phyloP scores from a whole-genome alignment of 164 flowering plant species.

The Vitis rotundifolia region DNA sequence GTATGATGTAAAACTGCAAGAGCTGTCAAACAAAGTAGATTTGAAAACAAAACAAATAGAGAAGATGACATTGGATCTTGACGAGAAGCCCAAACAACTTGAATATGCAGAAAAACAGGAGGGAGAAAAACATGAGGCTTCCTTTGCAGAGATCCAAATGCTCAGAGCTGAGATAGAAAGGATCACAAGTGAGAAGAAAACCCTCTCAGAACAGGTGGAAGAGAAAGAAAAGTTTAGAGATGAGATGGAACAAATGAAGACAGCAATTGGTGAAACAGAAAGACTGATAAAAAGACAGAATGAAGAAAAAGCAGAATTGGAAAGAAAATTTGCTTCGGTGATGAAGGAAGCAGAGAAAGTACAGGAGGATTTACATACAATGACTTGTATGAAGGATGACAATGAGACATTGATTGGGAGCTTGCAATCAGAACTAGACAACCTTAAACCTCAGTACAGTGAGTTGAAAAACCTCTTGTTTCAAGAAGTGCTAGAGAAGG shows the following conservation, averaged over 20 bases:
- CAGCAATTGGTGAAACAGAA: conserved; percentile 34
- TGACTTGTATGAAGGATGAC: conserved; percentile 46
- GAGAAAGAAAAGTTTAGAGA: conserved; percentile 23
- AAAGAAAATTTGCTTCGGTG: conserved; percentile 32
- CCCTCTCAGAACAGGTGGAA: conserved; percentile 28
- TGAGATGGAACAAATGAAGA: conserved; percentile 36
- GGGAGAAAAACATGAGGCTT: conserved; percentile 37
- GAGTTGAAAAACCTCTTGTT: conserved; percentile 38
- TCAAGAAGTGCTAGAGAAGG: conserved; percentile 28
- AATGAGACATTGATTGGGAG: conserved; percentile 37
- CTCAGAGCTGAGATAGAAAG: conserved; percentile 50
- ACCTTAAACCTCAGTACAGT: conserved; percentile 42
- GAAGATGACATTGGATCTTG: conserved; percentile 42
- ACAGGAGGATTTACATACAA: conserved; percentile 36
- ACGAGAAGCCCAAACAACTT: conserved; percentile 45
- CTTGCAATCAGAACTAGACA: conserved; percentile 47
- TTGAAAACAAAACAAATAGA: conserved; percentile 36
- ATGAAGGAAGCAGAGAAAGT: conserved; percentile 49
- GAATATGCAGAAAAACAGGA: conserved; percentile 38
- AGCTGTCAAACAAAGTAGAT: conserved; percentile 38
- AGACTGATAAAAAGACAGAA: conserved; percentile 37
- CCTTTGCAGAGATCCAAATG: conserved; percentile 41
- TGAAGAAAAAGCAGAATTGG: conserved; percentile 44
- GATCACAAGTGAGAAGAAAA: conserved; percentile 35
- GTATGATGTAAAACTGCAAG: conserved; percentile 44